Percentiles rank a stretch among this genome's conserved stretches.
These are phyloP conservation scores for Aspergillus pseudoviridinutans DNA, from an alignment of 2,329 filamentous ascomycete species.

Conservation along the genomic window DNA sequence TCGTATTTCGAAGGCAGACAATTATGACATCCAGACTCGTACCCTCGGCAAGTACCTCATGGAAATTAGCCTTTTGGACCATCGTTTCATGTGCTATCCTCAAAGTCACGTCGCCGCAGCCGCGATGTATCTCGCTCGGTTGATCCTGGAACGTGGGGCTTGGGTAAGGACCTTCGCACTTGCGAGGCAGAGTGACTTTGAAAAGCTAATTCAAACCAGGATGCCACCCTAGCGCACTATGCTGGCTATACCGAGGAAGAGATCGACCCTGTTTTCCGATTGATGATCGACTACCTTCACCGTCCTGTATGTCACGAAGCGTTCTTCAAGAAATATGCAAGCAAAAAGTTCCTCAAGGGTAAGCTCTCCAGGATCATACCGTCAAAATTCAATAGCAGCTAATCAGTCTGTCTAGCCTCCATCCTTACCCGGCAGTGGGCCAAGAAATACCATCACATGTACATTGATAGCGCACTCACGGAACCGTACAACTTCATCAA, in stretches of 20 bases:
- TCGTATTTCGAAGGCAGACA: slow-evolving; percentile 97
- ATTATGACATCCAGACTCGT: slow-evolving; percentile 97
- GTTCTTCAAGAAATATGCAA: slow-evolving; percentile 99
- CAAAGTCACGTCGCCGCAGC: slow-evolving; percentile 88
- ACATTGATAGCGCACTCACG: slow-evolving; percentile 31
- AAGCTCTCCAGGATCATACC: slow-evolving; percentile 33
- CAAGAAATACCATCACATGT: slow-evolving; percentile 62
- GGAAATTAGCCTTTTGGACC: slow-evolving; percentile 93
- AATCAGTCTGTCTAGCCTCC: slow-evolving; percentile 59
- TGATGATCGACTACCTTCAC: slow-evolving; percentile 96
- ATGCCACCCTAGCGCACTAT: slow-evolving; percentile 82
- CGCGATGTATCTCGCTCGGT: slow-evolving; percentile 88
- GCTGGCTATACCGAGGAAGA: slow-evolving; percentile 90
- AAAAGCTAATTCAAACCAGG: slow-evolving; percentile 47
- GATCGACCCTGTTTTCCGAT: slow-evolving; percentile 82
- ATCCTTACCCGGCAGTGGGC: slow-evolving; percentile 91
- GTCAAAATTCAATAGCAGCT: slow-evolving; percentile 7
- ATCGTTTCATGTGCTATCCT: slow-evolving; percentile 84
- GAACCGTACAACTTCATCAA: slow-evolving; percentile 32
- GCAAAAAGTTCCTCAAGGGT: slow-evolving; percentile 99
- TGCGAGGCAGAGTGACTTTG: neutral
- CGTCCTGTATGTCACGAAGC: slow-evolving; percentile 89
- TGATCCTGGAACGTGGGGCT: slow-evolving; percentile 84
- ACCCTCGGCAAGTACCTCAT: slow-evolving; percentile 97
- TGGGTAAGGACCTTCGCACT: slow-evolving; percentile 62